Conservation (phyloP, 768 basidiomycete genomes). For the Rhizopogon salebrosus region DNA sequence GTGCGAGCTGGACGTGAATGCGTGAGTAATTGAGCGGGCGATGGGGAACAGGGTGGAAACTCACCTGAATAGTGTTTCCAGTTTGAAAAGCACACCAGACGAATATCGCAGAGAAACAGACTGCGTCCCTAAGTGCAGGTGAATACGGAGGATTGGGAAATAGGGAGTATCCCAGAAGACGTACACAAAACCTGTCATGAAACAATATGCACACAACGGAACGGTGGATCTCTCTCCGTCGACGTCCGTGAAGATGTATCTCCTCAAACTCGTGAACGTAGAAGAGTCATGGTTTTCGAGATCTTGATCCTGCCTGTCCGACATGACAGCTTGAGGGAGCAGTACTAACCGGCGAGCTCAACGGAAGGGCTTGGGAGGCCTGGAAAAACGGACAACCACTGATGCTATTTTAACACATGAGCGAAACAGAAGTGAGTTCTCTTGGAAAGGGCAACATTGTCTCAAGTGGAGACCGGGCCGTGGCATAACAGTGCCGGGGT, state of each 20-base stretch:
- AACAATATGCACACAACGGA: slow-evolving; percentile 58
- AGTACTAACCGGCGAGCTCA: too few species aligned
- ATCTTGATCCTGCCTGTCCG: slow-evolving; percentile 41
- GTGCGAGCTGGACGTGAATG: slow-evolving; percentile 47
- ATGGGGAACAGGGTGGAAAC: slow-evolving; percentile 7
- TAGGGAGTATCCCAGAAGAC: slow-evolving; percentile 17
- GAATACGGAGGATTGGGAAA: background rate
- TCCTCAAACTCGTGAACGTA: slow-evolving; percentile 6
- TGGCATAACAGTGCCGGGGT: too few species aligned
- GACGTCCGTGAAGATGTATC: slow-evolving; percentile 19
- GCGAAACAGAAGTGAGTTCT: too few species aligned
- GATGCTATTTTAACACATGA: too few species aligned
- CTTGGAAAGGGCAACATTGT: too few species aligned
- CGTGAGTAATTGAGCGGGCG: background rate
- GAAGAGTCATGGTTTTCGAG: slow-evolving; percentile 26
- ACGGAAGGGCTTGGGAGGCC: too few species aligned
- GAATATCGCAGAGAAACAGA: slow-evolving; percentile 71
- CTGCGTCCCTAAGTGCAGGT: slow-evolving; percentile 42
- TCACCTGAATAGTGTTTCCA: slow-evolving; percentile 62
- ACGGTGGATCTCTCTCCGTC: slow-evolving; percentile 32
- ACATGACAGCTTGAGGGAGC: slow-evolving; percentile 20
- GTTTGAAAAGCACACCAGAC: slow-evolving; percentile 83
- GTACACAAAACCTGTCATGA: slow-evolving; percentile 72
- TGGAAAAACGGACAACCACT: too few species aligned
- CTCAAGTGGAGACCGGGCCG: too few species aligned